Conservation (phyloP, 2,329 filamentous ascomycete genomes). For the Juglanconis juglandina region DNA sequence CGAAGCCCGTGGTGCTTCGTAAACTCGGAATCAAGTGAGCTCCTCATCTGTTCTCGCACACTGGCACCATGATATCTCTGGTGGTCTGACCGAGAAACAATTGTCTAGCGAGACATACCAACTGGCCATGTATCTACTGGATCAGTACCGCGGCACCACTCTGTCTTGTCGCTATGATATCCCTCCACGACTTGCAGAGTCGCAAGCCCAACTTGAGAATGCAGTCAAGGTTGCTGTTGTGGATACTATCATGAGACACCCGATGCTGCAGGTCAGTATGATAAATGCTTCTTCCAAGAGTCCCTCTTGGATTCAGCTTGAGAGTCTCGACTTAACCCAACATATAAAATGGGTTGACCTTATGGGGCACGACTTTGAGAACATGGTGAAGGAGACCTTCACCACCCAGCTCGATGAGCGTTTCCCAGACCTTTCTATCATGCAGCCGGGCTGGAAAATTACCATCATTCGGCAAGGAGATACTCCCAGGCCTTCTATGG, state of each 20-base stretch:
- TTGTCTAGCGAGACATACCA: slow-evolving; percentile 13
- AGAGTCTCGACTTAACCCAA: slow-evolving; percentile 18
- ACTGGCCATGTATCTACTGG: slow-evolving; percentile 19
- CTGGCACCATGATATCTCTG: slow-evolving; percentile 8
- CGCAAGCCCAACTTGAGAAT: slow-evolving; percentile 12
- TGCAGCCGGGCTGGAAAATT: slow-evolving; percentile 17
- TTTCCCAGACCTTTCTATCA: slow-evolving; percentile 16
- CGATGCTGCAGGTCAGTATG: slow-evolving; percentile 20
- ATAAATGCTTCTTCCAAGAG: slow-evolving; percentile 15
- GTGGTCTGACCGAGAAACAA: not conserved
- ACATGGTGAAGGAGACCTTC: slow-evolving; percentile 3
- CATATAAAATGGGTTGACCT: slow-evolving; percentile 18
- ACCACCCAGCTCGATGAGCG: slow-evolving; percentile 16
- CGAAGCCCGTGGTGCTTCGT: slow-evolving; percentile 13
- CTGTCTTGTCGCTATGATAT: slow-evolving; percentile 20
- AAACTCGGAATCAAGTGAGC: slow-evolving; percentile 22
- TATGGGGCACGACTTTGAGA: slow-evolving; percentile 12
- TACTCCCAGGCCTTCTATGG: slow-evolving; percentile 12
- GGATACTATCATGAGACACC: slow-evolving; percentile 20
- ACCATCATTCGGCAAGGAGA: slow-evolving; percentile 16
- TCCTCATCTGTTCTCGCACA: slow-evolving; percentile 4
- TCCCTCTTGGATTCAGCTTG: slow-evolving; percentile 20
- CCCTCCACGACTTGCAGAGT: slow-evolving; percentile 16
- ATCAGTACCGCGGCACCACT: slow-evolving; percentile 20
- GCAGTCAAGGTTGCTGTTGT: slow-evolving; percentile 15